phyloP scores from a whole-genome alignment of 1,284 basidiomycete genomes.

The Kwoniella shivajii region DNA sequence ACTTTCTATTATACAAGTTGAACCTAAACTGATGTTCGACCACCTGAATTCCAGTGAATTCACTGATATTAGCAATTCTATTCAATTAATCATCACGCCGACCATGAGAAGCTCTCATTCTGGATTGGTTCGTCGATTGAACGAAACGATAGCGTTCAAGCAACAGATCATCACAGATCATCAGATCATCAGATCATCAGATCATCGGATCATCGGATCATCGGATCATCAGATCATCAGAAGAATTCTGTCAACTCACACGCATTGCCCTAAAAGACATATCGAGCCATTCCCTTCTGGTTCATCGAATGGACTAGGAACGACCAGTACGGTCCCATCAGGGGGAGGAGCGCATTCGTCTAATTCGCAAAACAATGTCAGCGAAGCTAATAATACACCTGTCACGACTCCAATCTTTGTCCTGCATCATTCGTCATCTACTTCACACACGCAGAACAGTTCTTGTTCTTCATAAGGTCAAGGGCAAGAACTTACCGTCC shows the following conservation, averaged over 20 bases:
- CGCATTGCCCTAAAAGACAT: slow-evolving; percentile 28
- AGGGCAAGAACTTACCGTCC: slow-evolving; percentile 22
- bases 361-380: not conserved
- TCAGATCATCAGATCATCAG: no score
- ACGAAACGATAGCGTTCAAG: no score
- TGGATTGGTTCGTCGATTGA: no score
- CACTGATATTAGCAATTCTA: no score
- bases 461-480: not conserved
- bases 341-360: slow-evolving; percentile 23
- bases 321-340: not conserved
- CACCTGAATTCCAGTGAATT: no score
- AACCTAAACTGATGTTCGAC: slow-evolving; percentile 20
- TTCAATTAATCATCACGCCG: no score
- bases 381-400: not conserved
- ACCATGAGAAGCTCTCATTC: no score
- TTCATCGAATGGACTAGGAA: slow-evolving; percentile 15
- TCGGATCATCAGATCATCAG: no score
- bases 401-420: no score
- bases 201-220: no score
- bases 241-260: slow-evolving; percentile 13
- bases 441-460: not conserved
- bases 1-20: slow-evolving; percentile 22
- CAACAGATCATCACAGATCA: not conserved
- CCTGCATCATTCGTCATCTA: no score
- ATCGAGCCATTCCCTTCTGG: slow-evolving; percentile 17